phyloP scores from a whole-genome alignment of 2,329 filamentous ascomycete species.

The Ophiosphaerella herpotricha region DNA sequence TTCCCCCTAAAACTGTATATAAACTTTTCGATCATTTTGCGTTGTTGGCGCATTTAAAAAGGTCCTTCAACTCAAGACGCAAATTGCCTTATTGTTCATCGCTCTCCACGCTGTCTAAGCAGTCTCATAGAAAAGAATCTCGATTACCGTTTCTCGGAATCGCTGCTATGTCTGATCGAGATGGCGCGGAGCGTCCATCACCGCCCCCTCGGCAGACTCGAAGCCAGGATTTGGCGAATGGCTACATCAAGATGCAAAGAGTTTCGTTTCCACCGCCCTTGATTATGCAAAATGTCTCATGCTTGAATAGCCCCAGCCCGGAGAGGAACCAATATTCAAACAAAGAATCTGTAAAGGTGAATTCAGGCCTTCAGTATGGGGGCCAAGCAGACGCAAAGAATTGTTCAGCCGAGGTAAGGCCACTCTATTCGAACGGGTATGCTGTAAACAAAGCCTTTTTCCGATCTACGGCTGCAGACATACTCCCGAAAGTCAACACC shows the following conservation, averaged over 20 bases:
- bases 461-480: background rate
- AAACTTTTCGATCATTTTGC: no score
- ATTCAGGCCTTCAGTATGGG: constrained; percentile 7
- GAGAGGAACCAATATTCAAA: constrained; percentile 17
- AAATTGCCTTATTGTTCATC: no score
- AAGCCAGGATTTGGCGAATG: no score
- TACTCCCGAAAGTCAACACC: background rate
- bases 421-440: background rate
- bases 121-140: no score
- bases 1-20: no score
- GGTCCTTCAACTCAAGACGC: no score
- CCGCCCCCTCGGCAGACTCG: background rate
- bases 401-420: background rate
- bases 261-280: no score
- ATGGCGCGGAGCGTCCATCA: background rate
- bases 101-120: no score
- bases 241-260: no score
- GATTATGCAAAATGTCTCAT: background rate
- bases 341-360: constrained; percentile 18
- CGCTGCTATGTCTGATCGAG: no score
- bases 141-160: no score
- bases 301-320: constrained; percentile 1
- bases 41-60: no score
- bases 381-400: background rate
- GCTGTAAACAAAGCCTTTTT: constrained; percentile 5